phyloP scores from a whole-genome alignment of 768 basidiomycete species.

The Macrolepiota fuliginosa region DNA sequence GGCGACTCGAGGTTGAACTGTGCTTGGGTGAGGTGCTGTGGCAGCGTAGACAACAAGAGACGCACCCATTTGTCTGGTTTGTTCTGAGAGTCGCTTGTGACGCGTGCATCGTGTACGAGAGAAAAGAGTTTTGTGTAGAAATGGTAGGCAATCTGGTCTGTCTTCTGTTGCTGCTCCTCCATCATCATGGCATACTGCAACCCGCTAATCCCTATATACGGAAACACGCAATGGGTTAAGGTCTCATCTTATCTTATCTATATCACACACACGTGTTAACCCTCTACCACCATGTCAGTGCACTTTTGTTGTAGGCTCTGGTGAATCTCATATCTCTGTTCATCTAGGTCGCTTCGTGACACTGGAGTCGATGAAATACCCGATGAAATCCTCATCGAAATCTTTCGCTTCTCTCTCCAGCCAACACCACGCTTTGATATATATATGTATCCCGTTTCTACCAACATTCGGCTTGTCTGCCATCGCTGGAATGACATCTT shows the following conservation, averaged over 20 bases:
- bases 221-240: neutral
- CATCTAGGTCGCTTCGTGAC: neutral
- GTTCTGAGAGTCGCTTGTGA: constrained; percentile 47
- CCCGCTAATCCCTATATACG: neutral
- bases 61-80: constrained; percentile 84
- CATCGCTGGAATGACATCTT: too few relatives aligned
- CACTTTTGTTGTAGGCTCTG: neutral
- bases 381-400: neutral
- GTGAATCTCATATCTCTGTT: neutral
- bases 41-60: constrained; percentile 21
- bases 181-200: constrained; percentile 4
- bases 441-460: too few relatives aligned
- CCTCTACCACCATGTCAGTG: neutral
- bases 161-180: constrained; percentile 41
- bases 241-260: constrained; percentile 10
- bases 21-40: constrained; percentile 34
- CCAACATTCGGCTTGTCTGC: too few relatives aligned
- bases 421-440: too few relatives aligned
- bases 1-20: constrained; percentile 31
- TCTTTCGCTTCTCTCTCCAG: neutral
- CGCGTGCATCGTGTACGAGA: constrained; percentile 69
- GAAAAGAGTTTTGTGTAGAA: constrained; percentile 82
- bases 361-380: neutral
- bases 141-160: constrained; percentile 84
- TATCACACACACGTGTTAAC: neutral